Conservation (phyloP, 441 rosid genomes). For the Jatropha multifida region DNA sequence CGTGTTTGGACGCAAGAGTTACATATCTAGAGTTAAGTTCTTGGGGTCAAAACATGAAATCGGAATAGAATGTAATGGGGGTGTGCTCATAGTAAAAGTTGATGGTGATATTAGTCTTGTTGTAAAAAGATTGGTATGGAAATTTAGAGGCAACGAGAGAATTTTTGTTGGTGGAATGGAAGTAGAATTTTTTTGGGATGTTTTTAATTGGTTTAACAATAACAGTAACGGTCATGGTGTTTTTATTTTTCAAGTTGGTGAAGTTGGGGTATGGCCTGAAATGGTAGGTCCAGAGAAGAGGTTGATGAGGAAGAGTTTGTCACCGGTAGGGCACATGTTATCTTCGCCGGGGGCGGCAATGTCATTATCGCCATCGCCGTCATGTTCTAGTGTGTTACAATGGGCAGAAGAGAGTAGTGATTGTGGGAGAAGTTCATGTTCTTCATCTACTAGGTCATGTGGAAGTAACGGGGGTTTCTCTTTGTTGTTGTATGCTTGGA, state of each 20-base stretch:
- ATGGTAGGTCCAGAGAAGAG: slow-evolving; percentile 59
- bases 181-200: slow-evolving; percentile 60
- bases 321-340: slow-evolving; percentile 27
- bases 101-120: slow-evolving; percentile 47
- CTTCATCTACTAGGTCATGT: slow-evolving; percentile 49
- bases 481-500: slow-evolving; percentile 60
- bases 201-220: slow-evolving; percentile 46
- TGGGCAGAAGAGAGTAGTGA: slow-evolving; percentile 74
- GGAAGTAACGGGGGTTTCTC: slow-evolving; percentile 55
- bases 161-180: slow-evolving; percentile 42
- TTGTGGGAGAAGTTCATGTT: slow-evolving; percentile 53
- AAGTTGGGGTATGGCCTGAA: slow-evolving; percentile 62
- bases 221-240: slow-evolving; percentile 41
- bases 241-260: slow-evolving; percentile 61
- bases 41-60: slow-evolving; percentile 53
- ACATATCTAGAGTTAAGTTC: slow-evolving; percentile 41
- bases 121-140: slow-evolving; percentile 51
- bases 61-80: slow-evolving; percentile 43
- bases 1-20: slow-evolving; percentile 46
- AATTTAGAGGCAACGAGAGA: slow-evolving; percentile 58
- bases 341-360: slow-evolving; percentile 21
- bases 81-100: slow-evolving; percentile 39
- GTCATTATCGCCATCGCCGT: slow-evolving; percentile 32
- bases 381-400: slow-evolving; percentile 51
- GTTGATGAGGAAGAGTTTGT: slow-evolving; percentile 49